A percentile compares a stretch with the other conserved stretches of the same genome.
Evolutionary conservation across 768 basidiomycete species (phyloP).

Genomic region (Mrakia blollopis): DNA sequence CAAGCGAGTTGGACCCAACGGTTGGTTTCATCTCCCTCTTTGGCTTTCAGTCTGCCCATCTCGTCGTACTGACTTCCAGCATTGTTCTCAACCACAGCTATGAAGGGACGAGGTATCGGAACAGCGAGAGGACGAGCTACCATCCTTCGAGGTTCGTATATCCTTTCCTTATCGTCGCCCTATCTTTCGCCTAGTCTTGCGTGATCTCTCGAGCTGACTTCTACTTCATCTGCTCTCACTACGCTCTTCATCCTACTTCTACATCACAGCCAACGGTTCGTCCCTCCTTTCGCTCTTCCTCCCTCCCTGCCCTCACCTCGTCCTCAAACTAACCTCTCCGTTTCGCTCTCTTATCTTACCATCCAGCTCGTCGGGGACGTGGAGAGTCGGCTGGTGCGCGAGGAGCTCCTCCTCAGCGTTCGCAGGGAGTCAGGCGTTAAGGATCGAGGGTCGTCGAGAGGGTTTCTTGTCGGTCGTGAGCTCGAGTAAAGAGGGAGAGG

Average conservation of each 20-base stretch:
- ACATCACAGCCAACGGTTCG: conserved; percentile 4
- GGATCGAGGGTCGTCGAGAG: not conserved
- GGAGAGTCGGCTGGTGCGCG: conserved; percentile 19
- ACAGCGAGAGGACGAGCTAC: conserved; percentile 98
- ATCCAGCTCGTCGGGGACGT: conserved; percentile 27
- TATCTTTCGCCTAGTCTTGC: not conserved
- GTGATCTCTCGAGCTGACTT: not conserved
- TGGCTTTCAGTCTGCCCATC: too few species aligned
- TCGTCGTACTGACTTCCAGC: not conserved
- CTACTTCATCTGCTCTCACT: too few species aligned
- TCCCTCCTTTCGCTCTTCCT: too few species aligned
- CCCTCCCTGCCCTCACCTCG: not conserved
- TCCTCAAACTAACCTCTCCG: not conserved
- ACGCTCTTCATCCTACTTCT: not conserved
- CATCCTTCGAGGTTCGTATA: conserved; percentile 68
- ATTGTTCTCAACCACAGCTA: conserved; percentile 47
- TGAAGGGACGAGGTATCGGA: conserved; percentile 98
- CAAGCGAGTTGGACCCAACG: conserved; percentile 92
- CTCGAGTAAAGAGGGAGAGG: too few species aligned
- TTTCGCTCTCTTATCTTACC: not conserved
- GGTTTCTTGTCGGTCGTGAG: not conserved
- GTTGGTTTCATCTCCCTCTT: not conserved
- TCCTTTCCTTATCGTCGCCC: not conserved
- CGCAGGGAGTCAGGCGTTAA: conserved; percentile 32
- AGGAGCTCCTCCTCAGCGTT: conserved; percentile 18